Base-by-base conservation (phyloP, 2,329 filamentous ascomycete genomes). In the Ophiostoma perfectum region DNA sequence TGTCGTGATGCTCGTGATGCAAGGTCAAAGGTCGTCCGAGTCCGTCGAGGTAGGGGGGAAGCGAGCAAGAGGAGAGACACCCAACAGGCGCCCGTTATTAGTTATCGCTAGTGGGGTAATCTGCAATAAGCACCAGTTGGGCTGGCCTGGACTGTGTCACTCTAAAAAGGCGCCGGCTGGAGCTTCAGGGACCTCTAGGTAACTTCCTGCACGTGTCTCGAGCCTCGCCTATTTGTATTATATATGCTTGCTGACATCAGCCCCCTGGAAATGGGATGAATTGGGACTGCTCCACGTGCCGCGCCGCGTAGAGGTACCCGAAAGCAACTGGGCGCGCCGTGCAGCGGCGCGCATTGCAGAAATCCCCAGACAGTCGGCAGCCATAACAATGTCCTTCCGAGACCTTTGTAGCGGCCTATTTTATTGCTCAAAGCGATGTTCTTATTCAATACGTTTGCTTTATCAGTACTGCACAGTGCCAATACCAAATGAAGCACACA, bases 21-120 rank as follows among this genome's bases (percentile, higher is more conserved):
- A 27, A 55, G 49, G 45, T 14, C 12, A n/a, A 14, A 12, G 27
- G 49, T n/a, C 5, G 49, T 55, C 49, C 18, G 49, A 55, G 49
- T n/a, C 27, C 49, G 49, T 27, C 8, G n/a, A 55, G 49, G 55
- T 60, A 38, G 55, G 55, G 55, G 55, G 55, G 55, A 60, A 38
- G 55, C 55, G 38, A 27, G 27, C 27, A 27, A 27, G 27, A 52
- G 38, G 27, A 27, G 27, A 60, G 38, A 18, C 55, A 60, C 55
- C 55, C 55, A 60, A 60, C 55, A 60, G 27, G 55, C 49, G 55
- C 27, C 55, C 55, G 55, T 60, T 60, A 38, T 39, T 60, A 60
- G 55, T 60, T 60, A 60, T 60, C 55, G 36, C 55, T 60, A 60
- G 55, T 60, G 55, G 55, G 55, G 55, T 60, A 60, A 60, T 60